Percentiles rank a stretch among this genome's conserved stretches.
phyloP scores from a whole-genome alignment of 768 basidiomycete species.

The Lactifluus pinguis region DNA sequence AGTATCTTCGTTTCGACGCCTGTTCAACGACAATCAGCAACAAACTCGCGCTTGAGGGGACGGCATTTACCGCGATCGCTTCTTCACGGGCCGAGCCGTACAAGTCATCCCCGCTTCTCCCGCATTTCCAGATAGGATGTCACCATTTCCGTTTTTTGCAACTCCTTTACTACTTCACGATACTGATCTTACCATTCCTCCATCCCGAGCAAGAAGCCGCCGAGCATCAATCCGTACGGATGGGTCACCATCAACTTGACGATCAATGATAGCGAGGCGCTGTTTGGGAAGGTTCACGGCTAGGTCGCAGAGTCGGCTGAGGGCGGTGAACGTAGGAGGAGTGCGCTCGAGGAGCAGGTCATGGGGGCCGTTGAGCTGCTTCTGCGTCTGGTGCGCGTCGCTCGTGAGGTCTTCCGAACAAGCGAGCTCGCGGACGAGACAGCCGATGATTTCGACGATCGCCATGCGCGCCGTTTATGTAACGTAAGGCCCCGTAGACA shows the following conservation, averaged over 20 bases:
- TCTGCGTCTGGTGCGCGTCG: no score
- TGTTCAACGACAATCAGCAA: not conserved
- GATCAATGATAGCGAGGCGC: no score
- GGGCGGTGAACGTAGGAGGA: no score
- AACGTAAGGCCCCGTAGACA: not conserved
- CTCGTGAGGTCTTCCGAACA: no score
- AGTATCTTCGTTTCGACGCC: not conserved
- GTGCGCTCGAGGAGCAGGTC: no score
- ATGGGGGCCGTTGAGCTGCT: no score
- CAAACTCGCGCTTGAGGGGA: not conserved
- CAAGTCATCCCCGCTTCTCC: slow-evolving; percentile 20
- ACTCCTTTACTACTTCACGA: slow-evolving; percentile 46
- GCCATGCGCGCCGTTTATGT: slow-evolving; percentile 79
- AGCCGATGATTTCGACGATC: no score
- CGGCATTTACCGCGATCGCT: slow-evolving; percentile 24
- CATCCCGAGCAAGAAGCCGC: slow-evolving; percentile 53
- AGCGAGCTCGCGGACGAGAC: no score
- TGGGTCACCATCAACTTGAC: slow-evolving; percentile 61
- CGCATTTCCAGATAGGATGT: slow-evolving; percentile 41
- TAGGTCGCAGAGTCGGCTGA: no score
- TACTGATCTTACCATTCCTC: slow-evolving; percentile 71
- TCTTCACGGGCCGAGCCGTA: slow-evolving; percentile 22
- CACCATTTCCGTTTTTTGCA: slow-evolving; percentile 63
- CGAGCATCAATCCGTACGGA: no score
- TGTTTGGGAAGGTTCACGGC: no score